These are phyloP conservation scores for Termitomyces sp. DNA, from an alignment of 768 basidiomycete genomes.

Conservation along the genomic window DNA sequence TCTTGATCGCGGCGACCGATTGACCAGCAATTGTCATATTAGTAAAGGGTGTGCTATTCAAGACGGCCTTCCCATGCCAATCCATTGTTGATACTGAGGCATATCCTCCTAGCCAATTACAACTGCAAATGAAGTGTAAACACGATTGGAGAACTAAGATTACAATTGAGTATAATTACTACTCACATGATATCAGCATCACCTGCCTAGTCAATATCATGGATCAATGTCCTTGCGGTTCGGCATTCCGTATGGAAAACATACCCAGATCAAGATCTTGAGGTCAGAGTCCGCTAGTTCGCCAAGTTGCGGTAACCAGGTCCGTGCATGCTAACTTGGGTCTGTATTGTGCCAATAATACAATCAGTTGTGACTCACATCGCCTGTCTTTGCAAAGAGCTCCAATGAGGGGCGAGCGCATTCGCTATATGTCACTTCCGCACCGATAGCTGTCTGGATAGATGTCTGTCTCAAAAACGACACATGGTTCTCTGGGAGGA, in stretches of 20 bases:
- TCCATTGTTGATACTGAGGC: slow-evolving; percentile 35
- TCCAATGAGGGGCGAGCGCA: slow-evolving; percentile 37
- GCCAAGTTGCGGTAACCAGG: slow-evolving; percentile 43
- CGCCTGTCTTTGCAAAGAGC: slow-evolving; percentile 46
- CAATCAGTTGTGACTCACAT: slow-evolving; percentile 34
- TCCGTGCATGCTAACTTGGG: slow-evolving; percentile 41
- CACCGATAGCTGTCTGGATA: slow-evolving; percentile 35
- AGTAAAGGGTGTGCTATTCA: slow-evolving; percentile 30
- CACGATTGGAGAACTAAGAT: too few species aligned
- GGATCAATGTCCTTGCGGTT: slow-evolving; percentile 16
- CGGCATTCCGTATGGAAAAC: not conserved
- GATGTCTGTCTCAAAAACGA: slow-evolving; percentile 32
- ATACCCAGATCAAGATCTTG: slow-evolving; percentile 48
- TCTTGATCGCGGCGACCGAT: slow-evolving; percentile 53
- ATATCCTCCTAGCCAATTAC: slow-evolving; percentile 43
- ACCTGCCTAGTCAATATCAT: slow-evolving; percentile 26
- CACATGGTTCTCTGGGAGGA: slow-evolving; percentile 55
- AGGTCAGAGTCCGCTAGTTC: slow-evolving; percentile 37
- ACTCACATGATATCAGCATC: slow-evolving; percentile 47
- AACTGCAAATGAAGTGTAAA: slow-evolving; percentile 18
- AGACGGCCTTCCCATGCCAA: slow-evolving; percentile 37
- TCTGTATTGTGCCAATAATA: slow-evolving; percentile 24
- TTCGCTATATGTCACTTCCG: slow-evolving; percentile 39
- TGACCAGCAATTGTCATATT: slow-evolving; percentile 54
- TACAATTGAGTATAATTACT: slow-evolving; percentile 16